Evolutionary conservation across 2,329 filamentous ascomycete genomes (phyloP).

Genomic region (Apiospora saccharicola): DNA sequence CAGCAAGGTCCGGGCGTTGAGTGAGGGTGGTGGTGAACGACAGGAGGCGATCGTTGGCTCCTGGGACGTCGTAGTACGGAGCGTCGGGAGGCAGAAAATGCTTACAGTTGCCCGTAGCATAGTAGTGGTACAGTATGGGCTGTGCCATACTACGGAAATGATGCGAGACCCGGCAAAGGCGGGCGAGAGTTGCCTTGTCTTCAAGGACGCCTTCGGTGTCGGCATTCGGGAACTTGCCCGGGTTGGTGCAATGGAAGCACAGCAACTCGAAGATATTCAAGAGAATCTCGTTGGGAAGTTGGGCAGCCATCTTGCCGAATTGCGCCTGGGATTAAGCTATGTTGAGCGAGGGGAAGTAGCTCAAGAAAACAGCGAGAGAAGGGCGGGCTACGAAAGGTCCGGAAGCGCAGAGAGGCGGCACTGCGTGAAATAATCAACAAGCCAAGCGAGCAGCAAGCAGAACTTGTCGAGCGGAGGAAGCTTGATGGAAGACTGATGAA

Average conservation of each 20-base stretch:
- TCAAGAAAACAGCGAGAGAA: too few relatives aligned
- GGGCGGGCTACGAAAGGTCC: too few relatives aligned
- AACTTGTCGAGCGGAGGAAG: too few relatives aligned
- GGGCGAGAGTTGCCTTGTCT: not conserved
- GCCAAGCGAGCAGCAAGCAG: too few relatives aligned
- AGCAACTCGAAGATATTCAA: not conserved
- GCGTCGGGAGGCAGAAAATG: not conserved
- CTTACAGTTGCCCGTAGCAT: not conserved
- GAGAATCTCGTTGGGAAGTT: not conserved
- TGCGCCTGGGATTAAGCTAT: not conserved
- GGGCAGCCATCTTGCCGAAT: not conserved
- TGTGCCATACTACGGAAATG: not conserved
- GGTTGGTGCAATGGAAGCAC: not conserved
- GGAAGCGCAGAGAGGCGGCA: too few relatives aligned
- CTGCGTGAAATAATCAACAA: too few relatives aligned
- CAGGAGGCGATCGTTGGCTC: not conserved
- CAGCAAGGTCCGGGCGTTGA: not conserved
- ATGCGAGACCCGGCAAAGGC: not conserved
- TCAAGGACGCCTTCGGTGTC: not conserved
- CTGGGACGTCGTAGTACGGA: too few relatives aligned
- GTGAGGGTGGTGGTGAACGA: not conserved
- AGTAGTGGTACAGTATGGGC: not conserved
- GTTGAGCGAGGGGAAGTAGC: not conserved
- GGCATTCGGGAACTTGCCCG: not conserved
- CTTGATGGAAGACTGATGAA: too few relatives aligned